These are phyloP conservation scores for Mucor velutinosus DNA, from an alignment of 371 early-diverging fungal species.

Conservation along the genomic window DNA sequence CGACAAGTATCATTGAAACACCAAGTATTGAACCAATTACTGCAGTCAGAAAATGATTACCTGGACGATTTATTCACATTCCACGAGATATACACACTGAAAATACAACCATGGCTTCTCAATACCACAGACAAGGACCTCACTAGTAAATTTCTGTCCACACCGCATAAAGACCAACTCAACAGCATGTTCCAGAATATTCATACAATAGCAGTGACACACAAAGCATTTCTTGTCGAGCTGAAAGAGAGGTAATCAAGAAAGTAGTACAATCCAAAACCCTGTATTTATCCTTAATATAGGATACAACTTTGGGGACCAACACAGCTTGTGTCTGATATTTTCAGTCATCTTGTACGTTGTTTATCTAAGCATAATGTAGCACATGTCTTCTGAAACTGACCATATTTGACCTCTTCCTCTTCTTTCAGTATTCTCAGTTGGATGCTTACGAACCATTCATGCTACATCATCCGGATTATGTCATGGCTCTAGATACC, in stretches of 20 bases:
- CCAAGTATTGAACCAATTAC: constrained; percentile 11
- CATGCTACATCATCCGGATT: constrained; percentile 15
- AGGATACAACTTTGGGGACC: constrained; percentile 41
- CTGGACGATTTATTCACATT: constrained; percentile 20
- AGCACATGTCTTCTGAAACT: background rate
- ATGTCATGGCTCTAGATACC: constrained; percentile 24
- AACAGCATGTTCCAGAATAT: constrained; percentile 10
- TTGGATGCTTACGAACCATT: constrained; percentile 19
- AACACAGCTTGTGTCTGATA: constrained; percentile 39
- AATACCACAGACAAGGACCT: constrained; percentile 9
- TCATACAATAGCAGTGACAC: background rate
- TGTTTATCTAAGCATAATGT: background rate
- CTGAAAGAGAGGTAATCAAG: constrained; percentile 16
- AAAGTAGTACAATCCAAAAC: background rate
- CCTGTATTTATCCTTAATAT: background rate
- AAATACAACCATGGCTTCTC: constrained; percentile 22
- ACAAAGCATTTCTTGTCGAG: constrained; percentile 8
- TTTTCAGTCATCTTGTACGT: constrained; percentile 32
- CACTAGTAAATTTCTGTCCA: background rate
- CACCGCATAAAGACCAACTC: constrained; percentile 1
- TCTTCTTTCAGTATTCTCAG: constrained; percentile 13
- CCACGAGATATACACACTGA: constrained; percentile 14
- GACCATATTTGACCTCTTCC: background rate
- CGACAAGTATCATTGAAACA: constrained; percentile 16
- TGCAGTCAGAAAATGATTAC: constrained; percentile 20